Percentiles rank a stretch among this genome's conserved stretches.
These are phyloP conservation scores for Bacterosira constricta DNA, from an alignment of 108 stramenopile genomes.

Conservation along the genomic window DNA sequence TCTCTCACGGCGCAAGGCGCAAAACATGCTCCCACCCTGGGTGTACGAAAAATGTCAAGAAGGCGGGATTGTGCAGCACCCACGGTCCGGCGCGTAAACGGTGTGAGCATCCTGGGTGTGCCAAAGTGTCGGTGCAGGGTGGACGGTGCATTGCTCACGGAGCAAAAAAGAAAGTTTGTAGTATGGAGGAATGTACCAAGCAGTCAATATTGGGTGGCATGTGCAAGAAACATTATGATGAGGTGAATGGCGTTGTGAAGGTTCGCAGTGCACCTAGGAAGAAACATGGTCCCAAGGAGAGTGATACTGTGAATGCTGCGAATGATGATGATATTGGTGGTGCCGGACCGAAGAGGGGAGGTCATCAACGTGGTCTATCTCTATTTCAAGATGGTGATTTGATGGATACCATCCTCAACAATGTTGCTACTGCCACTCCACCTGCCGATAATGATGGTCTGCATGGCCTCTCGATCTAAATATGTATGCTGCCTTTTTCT, in stretches of 20 bases:
- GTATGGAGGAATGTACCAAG: slow-evolving; percentile 69
- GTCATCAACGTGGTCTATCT: slow-evolving; percentile 39
- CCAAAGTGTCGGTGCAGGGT: slow-evolving; percentile 87
- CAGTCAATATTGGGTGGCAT: slow-evolving; percentile 87
- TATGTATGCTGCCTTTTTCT: not conserved
- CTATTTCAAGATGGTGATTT: slow-evolving; percentile 27
- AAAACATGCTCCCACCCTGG: slow-evolving; percentile 83
- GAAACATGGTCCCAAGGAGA: not conserved
- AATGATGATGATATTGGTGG: not conserved
- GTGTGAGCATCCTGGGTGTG: slow-evolving; percentile 71
- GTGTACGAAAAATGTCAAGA: slow-evolving; percentile 88
- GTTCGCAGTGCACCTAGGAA: slow-evolving; percentile 21
- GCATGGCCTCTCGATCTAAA: slow-evolving; percentile 9
- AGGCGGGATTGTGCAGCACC: slow-evolving; percentile 81
- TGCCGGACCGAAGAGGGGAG: not conserved
- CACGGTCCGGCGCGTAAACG: slow-evolving; percentile 88
- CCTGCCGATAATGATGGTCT: slow-evolving; percentile 12
- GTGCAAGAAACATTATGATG: slow-evolving; percentile 91
- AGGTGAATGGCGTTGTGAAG: slow-evolving; percentile 30
- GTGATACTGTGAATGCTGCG: not conserved
- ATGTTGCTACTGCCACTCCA: not conserved
- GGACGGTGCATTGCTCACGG: slow-evolving; percentile 90
- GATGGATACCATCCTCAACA: slow-evolving; percentile 37
- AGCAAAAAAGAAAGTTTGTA: slow-evolving; percentile 85
- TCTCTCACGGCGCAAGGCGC: slow-evolving; percentile 84